These are phyloP conservation scores for Mortierella sp. DNA, from an alignment of 371 early-diverging fungal species.

Conservation along the genomic window DNA sequence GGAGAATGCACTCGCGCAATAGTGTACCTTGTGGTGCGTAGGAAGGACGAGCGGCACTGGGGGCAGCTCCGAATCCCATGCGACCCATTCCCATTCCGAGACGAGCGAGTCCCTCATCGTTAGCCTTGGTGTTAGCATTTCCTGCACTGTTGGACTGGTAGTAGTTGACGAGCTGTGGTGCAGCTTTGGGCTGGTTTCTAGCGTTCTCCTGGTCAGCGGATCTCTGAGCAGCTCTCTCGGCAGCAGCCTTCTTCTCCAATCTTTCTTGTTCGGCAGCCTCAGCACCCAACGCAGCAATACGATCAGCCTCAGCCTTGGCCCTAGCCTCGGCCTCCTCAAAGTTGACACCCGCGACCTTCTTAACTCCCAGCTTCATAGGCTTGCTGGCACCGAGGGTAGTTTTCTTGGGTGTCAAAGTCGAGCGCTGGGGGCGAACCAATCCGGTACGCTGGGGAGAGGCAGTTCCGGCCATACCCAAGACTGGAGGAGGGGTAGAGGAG, in stretches of 20 bases:
- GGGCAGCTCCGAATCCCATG: constrained; percentile 75
- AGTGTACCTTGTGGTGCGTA: constrained; percentile 39
- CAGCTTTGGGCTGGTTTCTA: constrained; percentile 32
- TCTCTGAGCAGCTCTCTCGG: constrained; percentile 46
- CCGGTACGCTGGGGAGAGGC: constrained; percentile 45
- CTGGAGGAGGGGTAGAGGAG: constrained; percentile 49
- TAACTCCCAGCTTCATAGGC: constrained; percentile 85
- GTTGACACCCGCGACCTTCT: constrained; percentile 84
- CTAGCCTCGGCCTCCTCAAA: constrained; percentile 95
- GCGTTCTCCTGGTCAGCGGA: constrained; percentile 35
- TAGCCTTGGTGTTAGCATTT: constrained; percentile 15
- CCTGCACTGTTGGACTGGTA: constrained; percentile 55
- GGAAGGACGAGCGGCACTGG: constrained; percentile 29
- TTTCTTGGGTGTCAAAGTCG: constrained; percentile 58
- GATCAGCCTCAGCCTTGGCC: constrained; percentile 88
- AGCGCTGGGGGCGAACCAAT: constrained; percentile 55
- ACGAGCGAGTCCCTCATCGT: constrained; percentile 73
- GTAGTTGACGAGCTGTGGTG: constrained; percentile 40
- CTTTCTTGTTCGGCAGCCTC: constrained; percentile 75
- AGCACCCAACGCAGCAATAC: constrained; percentile 80
- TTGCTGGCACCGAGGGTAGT: constrained; percentile 63
- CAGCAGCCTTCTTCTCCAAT: constrained; percentile 49
- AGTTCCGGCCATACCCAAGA: constrained; percentile 30
- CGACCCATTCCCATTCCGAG: constrained; percentile 89
- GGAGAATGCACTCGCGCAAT: not conserved